Evolutionary conservation across 768 basidiomycete species (phyloP).

Genomic region (Boletus patriciae): DNA sequence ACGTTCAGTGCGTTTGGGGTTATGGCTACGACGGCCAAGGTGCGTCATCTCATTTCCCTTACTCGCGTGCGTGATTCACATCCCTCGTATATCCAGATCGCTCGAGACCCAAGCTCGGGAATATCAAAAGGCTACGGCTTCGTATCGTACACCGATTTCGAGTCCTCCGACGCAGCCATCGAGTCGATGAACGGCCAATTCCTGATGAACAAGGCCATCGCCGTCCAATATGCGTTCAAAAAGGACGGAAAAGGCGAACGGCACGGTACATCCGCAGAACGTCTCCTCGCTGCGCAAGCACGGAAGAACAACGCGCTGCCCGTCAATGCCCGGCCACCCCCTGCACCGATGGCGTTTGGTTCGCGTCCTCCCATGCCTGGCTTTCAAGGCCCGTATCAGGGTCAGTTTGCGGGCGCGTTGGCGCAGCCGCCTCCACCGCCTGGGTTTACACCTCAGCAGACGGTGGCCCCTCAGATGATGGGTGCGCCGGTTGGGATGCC

Average conservation of each 20-base stretch:
- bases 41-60: conserved; percentile 17
- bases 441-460: conserved; percentile 74
- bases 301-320: conserved; percentile 93
- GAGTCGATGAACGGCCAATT: conserved; percentile 98
- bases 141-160: conserved; percentile 96
- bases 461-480: conserved; percentile 52
- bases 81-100: conserved; percentile 56
- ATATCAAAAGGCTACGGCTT: conserved; percentile 97
- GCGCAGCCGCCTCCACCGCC: conserved; percentile 80
- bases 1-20: conserved; percentile 95
- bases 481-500: conserved; percentile 31
- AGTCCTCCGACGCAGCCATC: conserved; percentile 92
- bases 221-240: conserved; percentile 98
- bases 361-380: conserved; percentile 65
- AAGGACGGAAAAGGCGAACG: conserved; percentile 98
- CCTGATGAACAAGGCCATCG: conserved; percentile 97
- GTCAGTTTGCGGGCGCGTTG: conserved; percentile 90
- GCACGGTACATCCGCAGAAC: conserved; percentile 95
- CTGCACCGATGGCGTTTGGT: conserved; percentile 72
- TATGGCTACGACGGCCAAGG: conserved; percentile 90
- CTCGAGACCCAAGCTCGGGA: conserved; percentile 81
- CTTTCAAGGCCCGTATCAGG: conserved; percentile 77
- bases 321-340: conserved; percentile 70
- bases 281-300: conserved; percentile 92
- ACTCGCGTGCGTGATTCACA: background rate